Percentiles rank a stretch among this genome's conserved stretches.
These are phyloP conservation scores for Stephania japonica DNA, from an alignment of 164 flowering plant genomes.

Conservation along the genomic window DNA sequence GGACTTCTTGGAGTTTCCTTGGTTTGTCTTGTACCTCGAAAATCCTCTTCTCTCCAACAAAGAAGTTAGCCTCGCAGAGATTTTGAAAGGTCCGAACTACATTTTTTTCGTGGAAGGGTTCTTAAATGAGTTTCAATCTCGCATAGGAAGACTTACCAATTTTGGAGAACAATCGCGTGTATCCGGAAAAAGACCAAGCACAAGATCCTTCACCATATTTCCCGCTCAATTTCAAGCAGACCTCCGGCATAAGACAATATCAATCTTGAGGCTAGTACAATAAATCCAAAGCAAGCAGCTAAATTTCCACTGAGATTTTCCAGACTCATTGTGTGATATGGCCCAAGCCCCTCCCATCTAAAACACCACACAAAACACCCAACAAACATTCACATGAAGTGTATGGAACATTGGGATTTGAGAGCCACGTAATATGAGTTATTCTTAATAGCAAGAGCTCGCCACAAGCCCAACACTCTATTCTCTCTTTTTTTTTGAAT, in stretches of 20 bases:
- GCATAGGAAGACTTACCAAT: constrained; percentile 47
- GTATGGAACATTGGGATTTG: too few relatives aligned
- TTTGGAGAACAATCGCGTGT: constrained; percentile 84
- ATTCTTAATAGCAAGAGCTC: too few relatives aligned
- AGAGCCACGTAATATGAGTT: too few relatives aligned
- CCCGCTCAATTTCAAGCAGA: constrained; percentile 53
- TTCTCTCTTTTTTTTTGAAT: too few relatives aligned
- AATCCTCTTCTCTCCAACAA: constrained; percentile 48
- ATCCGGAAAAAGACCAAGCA: constrained; percentile 57
- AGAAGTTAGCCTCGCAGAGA: constrained; percentile 61
- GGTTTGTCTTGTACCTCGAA: constrained; percentile 23
- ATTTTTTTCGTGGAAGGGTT: constrained; percentile 3
- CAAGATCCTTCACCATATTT: constrained; percentile 79
- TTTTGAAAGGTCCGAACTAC: neutral
- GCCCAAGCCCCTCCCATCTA: too few relatives aligned
- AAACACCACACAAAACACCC: too few relatives aligned
- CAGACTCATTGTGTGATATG: neutral
- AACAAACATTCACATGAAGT: too few relatives aligned
- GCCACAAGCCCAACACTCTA: too few relatives aligned
- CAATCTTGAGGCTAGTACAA: constrained; percentile 24
- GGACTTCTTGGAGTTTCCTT: constrained; percentile 27
- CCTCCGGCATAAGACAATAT: constrained; percentile 34
- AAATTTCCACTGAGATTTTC: neutral
- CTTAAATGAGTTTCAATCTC: neutral
- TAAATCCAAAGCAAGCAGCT: constrained; percentile 6